Evolutionary conservation across 2,329 filamentous ascomycete species (phyloP).

Genomic region (Plenodomus tracheiphilus): DNA sequence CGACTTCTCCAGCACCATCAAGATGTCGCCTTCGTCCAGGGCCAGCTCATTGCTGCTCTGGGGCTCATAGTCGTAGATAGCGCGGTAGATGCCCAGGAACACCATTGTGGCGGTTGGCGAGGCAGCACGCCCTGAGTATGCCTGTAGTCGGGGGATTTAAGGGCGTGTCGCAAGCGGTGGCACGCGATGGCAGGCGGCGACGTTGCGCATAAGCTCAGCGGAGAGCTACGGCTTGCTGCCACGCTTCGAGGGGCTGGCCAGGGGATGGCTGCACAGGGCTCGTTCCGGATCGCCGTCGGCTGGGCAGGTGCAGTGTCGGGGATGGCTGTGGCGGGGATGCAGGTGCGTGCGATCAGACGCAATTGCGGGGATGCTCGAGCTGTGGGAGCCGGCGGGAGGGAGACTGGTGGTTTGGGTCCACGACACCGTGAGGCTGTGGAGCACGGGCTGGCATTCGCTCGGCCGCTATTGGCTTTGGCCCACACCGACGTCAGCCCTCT

Average conservation of each 20-base stretch:
- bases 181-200: conserved; percentile 2
- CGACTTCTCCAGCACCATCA: conserved; percentile 86
- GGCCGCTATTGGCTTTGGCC: conserved; percentile 1
- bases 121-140: conserved; percentile 16
- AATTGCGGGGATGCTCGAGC: conserved; percentile 20
- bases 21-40: conserved; percentile 81
- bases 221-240: conserved; percentile 23
- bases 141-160: conserved; percentile 3
- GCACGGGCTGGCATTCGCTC: conserved; percentile 17
- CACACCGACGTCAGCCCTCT: background rate
- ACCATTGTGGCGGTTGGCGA: conserved; percentile 63
- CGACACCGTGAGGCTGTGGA: conserved; percentile 14
- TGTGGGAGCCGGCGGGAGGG: conserved; percentile 16
- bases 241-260: conserved; percentile 29
- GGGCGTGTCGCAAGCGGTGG: conserved; percentile 19
- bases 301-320: background rate
- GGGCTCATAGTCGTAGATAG: conserved; percentile 89
- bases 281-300: background rate
- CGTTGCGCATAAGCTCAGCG: conserved; percentile 36
- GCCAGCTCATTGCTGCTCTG: conserved; percentile 84
- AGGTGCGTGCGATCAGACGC: conserved; percentile 6
- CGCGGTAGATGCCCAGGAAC: conserved; percentile 88
- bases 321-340: background rate
- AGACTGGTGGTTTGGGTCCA: conserved; percentile 15
- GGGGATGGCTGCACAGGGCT: conserved; percentile 6